Percentiles rank a stretch among this genome's conserved stretches.
These are phyloP conservation scores for Camelina neglecta DNA, from an alignment of 345 rosid genomes.

Conservation along the genomic window DNA sequence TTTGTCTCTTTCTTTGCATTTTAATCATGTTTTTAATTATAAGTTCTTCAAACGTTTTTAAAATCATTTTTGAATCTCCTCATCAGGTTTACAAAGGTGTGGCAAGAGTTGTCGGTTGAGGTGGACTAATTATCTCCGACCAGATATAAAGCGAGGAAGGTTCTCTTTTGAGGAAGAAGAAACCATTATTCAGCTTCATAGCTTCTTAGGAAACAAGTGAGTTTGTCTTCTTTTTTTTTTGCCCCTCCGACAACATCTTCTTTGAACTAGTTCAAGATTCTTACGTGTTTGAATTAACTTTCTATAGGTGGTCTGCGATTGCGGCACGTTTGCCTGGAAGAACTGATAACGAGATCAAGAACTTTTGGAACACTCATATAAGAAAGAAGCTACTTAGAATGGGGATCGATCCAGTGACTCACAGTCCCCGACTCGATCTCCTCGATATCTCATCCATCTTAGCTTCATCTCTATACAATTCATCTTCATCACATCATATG, in stretches of 20 bases:
- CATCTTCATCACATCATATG: constrained; percentile 51
- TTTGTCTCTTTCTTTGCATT: constrained; percentile 28
- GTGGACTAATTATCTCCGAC: constrained; percentile 82
- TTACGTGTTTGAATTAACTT: constrained; percentile 3
- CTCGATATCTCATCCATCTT: constrained; percentile 69
- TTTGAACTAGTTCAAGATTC: constrained; percentile 28
- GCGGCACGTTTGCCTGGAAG: constrained; percentile 86
- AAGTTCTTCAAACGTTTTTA: not conserved
- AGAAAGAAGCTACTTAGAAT: constrained; percentile 73
- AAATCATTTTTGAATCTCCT: not conserved
- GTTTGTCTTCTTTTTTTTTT: not conserved
- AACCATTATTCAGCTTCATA: constrained; percentile 69
- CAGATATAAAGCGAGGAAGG: constrained; percentile 75
- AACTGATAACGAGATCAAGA: constrained; percentile 85
- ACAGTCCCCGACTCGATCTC: constrained; percentile 72
- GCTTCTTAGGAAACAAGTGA: constrained; percentile 76
- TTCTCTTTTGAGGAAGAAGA: constrained; percentile 82
- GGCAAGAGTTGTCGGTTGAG: constrained; percentile 82
- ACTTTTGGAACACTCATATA: constrained; percentile 86
- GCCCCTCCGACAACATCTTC: not conserved
- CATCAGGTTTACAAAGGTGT: constrained; percentile 64
- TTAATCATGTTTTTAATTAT: constrained; percentile 1
- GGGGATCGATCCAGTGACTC: constrained; percentile 93
- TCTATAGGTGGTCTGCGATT: constrained; percentile 76
- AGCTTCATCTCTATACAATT: constrained; percentile 52